Conservation (phyloP, 805 yeast genomes). For the Ogataea trehalophila region DNA sequence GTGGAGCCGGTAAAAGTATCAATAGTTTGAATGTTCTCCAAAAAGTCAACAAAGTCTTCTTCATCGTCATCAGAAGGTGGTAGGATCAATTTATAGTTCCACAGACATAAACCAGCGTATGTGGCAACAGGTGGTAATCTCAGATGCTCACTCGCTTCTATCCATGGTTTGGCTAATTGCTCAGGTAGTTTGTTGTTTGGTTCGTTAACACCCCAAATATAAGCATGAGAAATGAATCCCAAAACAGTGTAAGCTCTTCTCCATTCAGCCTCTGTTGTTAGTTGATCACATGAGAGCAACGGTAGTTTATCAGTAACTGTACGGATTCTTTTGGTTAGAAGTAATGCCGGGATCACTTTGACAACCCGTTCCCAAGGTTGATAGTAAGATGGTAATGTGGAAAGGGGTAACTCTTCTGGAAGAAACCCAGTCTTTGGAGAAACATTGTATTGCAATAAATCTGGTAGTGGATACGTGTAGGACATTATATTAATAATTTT, state of each 20-base stretch:
- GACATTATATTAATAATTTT: constrained; percentile 12
- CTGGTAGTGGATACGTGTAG: constrained; percentile 37
- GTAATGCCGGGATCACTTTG: constrained; percentile 63
- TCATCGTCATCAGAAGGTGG: constrained; percentile 30
- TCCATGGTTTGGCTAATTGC: constrained; percentile 66
- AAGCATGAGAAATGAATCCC: constrained; percentile 81
- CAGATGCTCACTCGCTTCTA: constrained; percentile 50
- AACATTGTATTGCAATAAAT: constrained; percentile 61
- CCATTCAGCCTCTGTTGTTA: constrained; percentile 44
- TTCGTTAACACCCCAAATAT: constrained; percentile 74
- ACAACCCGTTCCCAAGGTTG: constrained; percentile 75
- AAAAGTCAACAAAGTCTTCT: constrained; percentile 31
- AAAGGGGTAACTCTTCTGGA: constrained; percentile 63
- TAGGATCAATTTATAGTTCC: constrained; percentile 74
- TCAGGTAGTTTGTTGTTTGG: constrained; percentile 63
- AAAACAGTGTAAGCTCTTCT: constrained; percentile 79
- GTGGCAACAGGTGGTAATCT: constrained; percentile 85
- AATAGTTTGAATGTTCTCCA: constrained; percentile 70
- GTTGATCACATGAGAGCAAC: constrained; percentile 42
- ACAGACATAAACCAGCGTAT: constrained; percentile 79
- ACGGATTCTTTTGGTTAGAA: constrained; percentile 62
- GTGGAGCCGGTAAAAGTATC: constrained; percentile 84
- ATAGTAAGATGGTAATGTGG: constrained; percentile 52
- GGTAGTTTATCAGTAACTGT: constrained; percentile 62
- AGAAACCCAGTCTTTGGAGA: constrained; percentile 73